Conservation (phyloP, 495 filamentous ascomycete genomes). For the Talaromyces nanjingensis region DNA sequence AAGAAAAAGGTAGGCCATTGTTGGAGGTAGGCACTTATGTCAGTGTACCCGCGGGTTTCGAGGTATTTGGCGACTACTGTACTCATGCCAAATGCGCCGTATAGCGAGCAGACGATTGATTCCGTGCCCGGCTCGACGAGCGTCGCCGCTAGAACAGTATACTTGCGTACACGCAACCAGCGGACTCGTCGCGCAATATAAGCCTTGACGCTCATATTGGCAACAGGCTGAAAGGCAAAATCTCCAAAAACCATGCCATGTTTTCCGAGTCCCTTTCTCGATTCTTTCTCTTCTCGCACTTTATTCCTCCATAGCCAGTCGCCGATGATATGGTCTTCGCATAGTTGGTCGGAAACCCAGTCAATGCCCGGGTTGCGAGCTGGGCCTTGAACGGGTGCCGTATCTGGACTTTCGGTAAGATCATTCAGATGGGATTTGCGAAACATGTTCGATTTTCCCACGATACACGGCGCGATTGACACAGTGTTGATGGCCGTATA, state of each 20-base stretch:
- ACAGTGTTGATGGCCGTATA: slow-evolving; percentile 97
- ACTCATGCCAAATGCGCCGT: slow-evolving; percentile 72
- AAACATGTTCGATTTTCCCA: slow-evolving; percentile 98
- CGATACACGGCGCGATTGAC: slow-evolving; percentile 81
- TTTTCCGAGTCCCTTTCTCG: slow-evolving; percentile 52
- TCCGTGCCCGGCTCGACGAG: slow-evolving; percentile 94
- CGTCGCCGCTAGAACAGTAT: slow-evolving; percentile 82
- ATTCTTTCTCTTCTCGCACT: slow-evolving; percentile 36
- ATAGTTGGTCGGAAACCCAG: slow-evolving; percentile 92
- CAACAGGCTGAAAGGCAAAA: slow-evolving; percentile 83
- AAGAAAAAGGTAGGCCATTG: slow-evolving; percentile 63
- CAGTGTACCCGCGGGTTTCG: slow-evolving; percentile 39
- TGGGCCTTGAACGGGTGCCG: slow-evolving; percentile 12
- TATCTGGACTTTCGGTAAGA: slow-evolving; percentile 46
- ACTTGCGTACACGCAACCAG: slow-evolving; percentile 93
- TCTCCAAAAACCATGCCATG: slow-evolving; percentile 82
- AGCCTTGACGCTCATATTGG: slow-evolving; percentile 66
- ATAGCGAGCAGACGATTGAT: slow-evolving; percentile 71
- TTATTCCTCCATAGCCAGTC: slow-evolving; percentile 74
- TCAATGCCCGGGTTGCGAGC: slow-evolving; percentile 63
- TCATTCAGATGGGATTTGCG: slow-evolving; percentile 80
- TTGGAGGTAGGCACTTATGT: slow-evolving; percentile 26
- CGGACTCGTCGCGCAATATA: slow-evolving; percentile 80
- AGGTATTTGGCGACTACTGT: slow-evolving; percentile 58
- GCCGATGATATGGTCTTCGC: slow-evolving; percentile 94